Base-by-base conservation (phyloP, 1,284 basidiomycete species). In the Microbotryum intermedium region DNA sequence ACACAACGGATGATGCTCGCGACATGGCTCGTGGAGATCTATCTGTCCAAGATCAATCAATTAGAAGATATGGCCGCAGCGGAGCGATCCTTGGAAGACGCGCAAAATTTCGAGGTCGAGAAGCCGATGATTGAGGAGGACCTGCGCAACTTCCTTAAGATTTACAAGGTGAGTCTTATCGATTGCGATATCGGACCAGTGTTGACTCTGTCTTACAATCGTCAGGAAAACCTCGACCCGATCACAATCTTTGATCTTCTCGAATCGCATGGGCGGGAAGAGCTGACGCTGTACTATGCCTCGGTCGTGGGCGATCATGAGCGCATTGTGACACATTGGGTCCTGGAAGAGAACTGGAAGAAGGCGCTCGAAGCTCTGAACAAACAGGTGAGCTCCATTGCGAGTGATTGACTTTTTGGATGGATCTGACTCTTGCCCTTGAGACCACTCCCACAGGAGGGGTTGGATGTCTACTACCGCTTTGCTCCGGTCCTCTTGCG, bases 21-120 rank as follows among this genome's bases (percentile, higher is more conserved):
- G 2, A 97, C 93, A 0, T 99, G 95, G 95, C 84, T 98, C 8
- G 86, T 95, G 30, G 95, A 99, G 75, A 92, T 98, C 67, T 97
- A 93, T 73, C 82, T 99, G 25, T 88, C 86, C 76, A 97, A 95
- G 77, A 91, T 91, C 74, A 94, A 97, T 71, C 89, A 94, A 66
- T 79, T 97, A 52, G 95, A 99, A 72, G 95, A 98, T 71, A 77
- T 89, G 2, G 62, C 65, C 3, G 68, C 77, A 0, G 77, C 92
- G 0, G 89, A 92, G 74, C 86, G 85, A 1, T 83, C 87, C 3
- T 86, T 86, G 4, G 84, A 87, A 55, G 89, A 95, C 67, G 86
- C 88, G 6, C 87, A 92, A 57, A 94, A 92, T 71, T 77, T 97
- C 44, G 80, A 83, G 55, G 81, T 86, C 5, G 92, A 97, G 74